Conservation (phyloP, 2,329 filamentous ascomycete genomes). For the Paraconiothyrium sp. region DNA sequence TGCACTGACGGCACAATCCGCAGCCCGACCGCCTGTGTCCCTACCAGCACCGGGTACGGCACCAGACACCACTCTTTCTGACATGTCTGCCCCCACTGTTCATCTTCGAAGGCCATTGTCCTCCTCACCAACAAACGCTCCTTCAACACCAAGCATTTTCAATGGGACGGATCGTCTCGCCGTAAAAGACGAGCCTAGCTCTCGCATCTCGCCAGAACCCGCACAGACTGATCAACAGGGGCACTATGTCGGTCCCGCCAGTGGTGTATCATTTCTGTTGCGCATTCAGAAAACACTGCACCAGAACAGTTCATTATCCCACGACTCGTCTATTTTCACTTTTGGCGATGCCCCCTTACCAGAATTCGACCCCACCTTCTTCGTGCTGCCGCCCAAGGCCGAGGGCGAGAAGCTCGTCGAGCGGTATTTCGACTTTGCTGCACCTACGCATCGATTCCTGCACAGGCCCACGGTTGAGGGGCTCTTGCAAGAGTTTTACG, state of each 20-base stretch:
- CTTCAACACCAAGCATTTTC: slow-evolving; percentile 19
- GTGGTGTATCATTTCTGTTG: slow-evolving; percentile 60
- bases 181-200: slow-evolving; percentile 34
- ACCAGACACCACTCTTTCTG: slow-evolving; percentile 22
- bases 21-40: slow-evolving; percentile 27
- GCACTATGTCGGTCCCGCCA: slow-evolving; percentile 60
- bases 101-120: slow-evolving; percentile 30
- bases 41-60: slow-evolving; percentile 24
- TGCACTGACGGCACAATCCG: slow-evolving; percentile 33
- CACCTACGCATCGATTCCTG: slow-evolving; percentile 68
- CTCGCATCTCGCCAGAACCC: slow-evolving; percentile 58
- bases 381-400: slow-evolving; percentile 54
- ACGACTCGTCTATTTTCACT: slow-evolving; percentile 59
- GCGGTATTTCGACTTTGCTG: slow-evolving; percentile 68
- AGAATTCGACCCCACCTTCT: slow-evolving; percentile 56
- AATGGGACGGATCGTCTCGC: slow-evolving; percentile 28
- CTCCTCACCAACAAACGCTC: slow-evolving; percentile 26
- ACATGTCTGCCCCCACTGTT: slow-evolving; percentile 25
- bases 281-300: slow-evolving; percentile 61
- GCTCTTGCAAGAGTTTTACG: slow-evolving; percentile 59
- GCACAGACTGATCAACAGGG: slow-evolving; percentile 58
- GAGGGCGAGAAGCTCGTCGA: slow-evolving; percentile 57
- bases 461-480: slow-evolving; percentile 63
- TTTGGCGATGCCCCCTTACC: slow-evolving; percentile 61
- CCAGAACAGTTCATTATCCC: slow-evolving; percentile 49